phyloP scores from a whole-genome alignment of 805 yeast species.

The Cyberlindnera euphorbiae region DNA sequence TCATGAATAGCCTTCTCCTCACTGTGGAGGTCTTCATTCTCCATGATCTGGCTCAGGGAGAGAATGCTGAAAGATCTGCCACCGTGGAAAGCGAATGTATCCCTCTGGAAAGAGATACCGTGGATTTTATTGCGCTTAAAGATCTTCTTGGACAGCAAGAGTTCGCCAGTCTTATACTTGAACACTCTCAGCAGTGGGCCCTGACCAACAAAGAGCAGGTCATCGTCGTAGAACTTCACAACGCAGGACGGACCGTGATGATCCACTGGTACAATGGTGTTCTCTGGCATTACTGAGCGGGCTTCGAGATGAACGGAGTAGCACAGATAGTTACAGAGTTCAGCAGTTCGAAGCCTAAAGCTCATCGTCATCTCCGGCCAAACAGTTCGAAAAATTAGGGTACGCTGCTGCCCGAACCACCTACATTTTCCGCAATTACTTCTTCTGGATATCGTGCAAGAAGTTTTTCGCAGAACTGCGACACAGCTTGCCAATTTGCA shows the following conservation, averaged over 20 bases:
- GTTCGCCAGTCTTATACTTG: slow-evolving; percentile 35
- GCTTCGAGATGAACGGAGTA: no score
- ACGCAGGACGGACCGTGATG: slow-evolving; percentile 18
- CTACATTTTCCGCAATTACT: no score
- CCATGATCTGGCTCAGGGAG: slow-evolving; percentile 28
- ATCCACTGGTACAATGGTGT: slow-evolving; percentile 8
- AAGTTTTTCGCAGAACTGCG: no score
- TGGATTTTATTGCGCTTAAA: slow-evolving; percentile 80
- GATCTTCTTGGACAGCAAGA: slow-evolving; percentile 38
- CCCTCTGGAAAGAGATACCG: slow-evolving; percentile 48
- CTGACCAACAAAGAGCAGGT: slow-evolving; percentile 53
- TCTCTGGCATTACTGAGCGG: background rate
- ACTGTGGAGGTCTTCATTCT: slow-evolving; percentile 16
- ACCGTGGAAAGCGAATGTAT: slow-evolving; percentile 51
- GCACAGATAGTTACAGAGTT: no score
- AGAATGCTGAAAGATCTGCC: slow-evolving; percentile 60
- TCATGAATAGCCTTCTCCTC: slow-evolving; percentile 59
- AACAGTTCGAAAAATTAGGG: no score
- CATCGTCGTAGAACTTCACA: slow-evolving; percentile 24
- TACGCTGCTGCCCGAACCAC: no score
- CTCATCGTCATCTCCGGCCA: no score
- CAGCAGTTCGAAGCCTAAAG: no score
- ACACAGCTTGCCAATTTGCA: background rate
- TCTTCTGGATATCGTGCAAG: no score
- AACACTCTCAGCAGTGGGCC: slow-evolving; percentile 65